A percentile compares a stretch with the other conserved stretches of the same genome.
phyloP scores from a whole-genome alignment of 2,329 filamentous ascomycete genomes.

The Fusarium brachygibbosum region DNA sequence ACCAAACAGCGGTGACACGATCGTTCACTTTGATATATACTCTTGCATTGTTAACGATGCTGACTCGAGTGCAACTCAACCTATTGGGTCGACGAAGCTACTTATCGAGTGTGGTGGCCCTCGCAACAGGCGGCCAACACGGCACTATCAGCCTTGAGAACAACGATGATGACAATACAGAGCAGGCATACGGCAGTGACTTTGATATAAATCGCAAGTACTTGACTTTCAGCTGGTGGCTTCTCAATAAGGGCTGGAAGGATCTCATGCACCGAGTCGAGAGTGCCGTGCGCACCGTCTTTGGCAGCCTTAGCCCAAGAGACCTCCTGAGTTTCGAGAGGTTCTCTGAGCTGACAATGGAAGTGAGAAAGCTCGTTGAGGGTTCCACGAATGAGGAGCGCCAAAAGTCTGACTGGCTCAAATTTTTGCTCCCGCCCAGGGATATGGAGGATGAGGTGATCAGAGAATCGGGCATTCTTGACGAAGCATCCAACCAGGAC shows the following conservation, averaged over 20 bases:
- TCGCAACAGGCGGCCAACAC: constrained; percentile 81
- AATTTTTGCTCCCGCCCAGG: constrained; percentile 82
- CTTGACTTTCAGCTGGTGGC: constrained; percentile 97
- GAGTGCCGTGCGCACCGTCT: constrained; percentile 87
- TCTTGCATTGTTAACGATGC: constrained; percentile 86
- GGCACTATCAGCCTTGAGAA: constrained; percentile 91
- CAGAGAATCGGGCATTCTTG: constrained; percentile 83
- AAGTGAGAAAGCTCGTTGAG: constrained; percentile 88
- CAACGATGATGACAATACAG: constrained; percentile 87
- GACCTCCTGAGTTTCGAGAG: constrained; percentile 87
- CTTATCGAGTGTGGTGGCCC: constrained; percentile 91
- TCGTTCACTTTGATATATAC: constrained; percentile 94
- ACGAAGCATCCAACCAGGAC: constrained; percentile 58
- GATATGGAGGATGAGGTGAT: constrained; percentile 88
- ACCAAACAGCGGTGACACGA: constrained; percentile 80
- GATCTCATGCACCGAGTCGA: constrained; percentile 86
- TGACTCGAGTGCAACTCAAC: constrained; percentile 96
- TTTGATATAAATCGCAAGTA: constrained; percentile 97
- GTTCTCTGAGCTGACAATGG: constrained; percentile 83
- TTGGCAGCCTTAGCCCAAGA: constrained; percentile 87
- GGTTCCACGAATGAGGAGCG: constrained; percentile 64
- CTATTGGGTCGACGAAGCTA: constrained; percentile 96
- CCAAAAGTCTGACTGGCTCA: constrained; percentile 76
- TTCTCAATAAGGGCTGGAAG: constrained; percentile 90
- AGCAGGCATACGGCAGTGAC: constrained; percentile 89